A percentile compares a stretch with the other conserved stretches of the same genome.
Conservation (phyloP, 73 alveolate species). For the Tetrahymena thermophila region DNA sequence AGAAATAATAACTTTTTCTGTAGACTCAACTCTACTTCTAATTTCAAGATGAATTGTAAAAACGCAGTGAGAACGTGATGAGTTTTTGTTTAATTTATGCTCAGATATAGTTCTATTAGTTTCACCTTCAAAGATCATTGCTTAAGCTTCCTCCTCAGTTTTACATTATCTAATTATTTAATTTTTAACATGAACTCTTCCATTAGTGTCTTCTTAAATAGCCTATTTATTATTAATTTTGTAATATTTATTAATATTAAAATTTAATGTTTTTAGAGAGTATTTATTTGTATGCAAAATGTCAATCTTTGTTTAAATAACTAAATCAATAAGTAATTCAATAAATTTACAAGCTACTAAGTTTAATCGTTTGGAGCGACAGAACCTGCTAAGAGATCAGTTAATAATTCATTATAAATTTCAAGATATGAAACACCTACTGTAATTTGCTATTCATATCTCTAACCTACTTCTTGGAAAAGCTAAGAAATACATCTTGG, state of each 20-base stretch:
- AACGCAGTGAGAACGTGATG: conserved; percentile 97
- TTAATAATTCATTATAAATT: conserved; percentile 98
- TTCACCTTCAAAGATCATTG: conserved; percentile 97
- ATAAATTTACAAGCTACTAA: not conserved
- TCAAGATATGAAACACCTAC: conserved; percentile 93
- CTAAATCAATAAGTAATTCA: not conserved
- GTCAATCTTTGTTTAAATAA: not conserved
- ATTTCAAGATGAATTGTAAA: conserved; percentile 95
- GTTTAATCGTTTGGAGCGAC: not conserved
- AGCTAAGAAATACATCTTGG: conserved; percentile 94
- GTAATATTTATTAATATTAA: not conserved
- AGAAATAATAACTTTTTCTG: conserved; percentile 67
- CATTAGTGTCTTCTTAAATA: conserved; percentile 84
- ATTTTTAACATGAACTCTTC: conserved; percentile 88
- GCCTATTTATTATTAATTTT: not conserved
- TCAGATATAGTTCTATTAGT: conserved; percentile 92
- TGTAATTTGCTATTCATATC: conserved; percentile 77
- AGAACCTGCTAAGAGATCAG: conserved; percentile 76
- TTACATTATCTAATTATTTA: conserved; percentile 67
- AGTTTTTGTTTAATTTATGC: conserved; percentile 89
- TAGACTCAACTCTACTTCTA: conserved; percentile 74
- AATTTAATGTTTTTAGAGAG: not conserved
- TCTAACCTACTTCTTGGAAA: conserved; percentile 83
- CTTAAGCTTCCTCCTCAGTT: conserved; percentile 96
- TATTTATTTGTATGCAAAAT: not conserved